Base-by-base conservation (phyloP, 2,329 filamentous ascomycete species). In the Aureobasidium leucospermi region DNA sequence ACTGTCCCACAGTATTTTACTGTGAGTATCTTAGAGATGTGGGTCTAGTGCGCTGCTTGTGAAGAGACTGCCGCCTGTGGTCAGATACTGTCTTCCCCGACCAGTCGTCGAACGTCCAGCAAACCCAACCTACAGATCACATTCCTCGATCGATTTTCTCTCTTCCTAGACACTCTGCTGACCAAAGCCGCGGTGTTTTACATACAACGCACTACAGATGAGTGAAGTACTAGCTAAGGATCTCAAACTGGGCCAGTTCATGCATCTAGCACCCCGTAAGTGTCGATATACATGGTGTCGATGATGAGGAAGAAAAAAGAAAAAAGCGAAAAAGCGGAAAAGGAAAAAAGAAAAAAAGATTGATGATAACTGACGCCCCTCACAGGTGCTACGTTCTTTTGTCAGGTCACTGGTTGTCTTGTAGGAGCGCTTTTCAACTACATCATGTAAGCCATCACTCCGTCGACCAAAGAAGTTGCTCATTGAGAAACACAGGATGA, bases 361-460 rank as follows among this genome's bases (percentile, higher is more conserved):
- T 28, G 11, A 10, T 11, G 5, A 31, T 28, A 6, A 5, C 11
- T 31, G 42, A 31, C 19, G 1, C 15, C 1, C 1, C 15, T 0
- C 5, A 4, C 16, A 55, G 38, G 34, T 9, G 31, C 60, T 51
- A 80, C 78, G 43, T 79, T 79, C 60, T 59, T 68, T 16, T 71
- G 74, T 3, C 79, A 78, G 58, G 70, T 78, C 9, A 60, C 71
- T 2, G 77, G 76, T 2, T 75, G 71, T 29, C 29, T 76, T 3
- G 65, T 78, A 31, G 76, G 76, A 0, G 74, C 75, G 1, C 63
- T 76, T 5, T 67, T 79, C 48, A 78, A 79, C 63, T 80, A 75
- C 59, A 68, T 75, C 28, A 75, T 79, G 67, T 57, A 39, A 10
- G 31, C 7, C 8, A 3, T 13, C 3, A 16, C 77, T 77, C 73